Percentiles rank a stretch among this genome's conserved stretches.
These are phyloP conservation scores for Aspergillus amoenus DNA, from an alignment of 2,329 filamentous ascomycete species.

Conservation along the genomic window DNA sequence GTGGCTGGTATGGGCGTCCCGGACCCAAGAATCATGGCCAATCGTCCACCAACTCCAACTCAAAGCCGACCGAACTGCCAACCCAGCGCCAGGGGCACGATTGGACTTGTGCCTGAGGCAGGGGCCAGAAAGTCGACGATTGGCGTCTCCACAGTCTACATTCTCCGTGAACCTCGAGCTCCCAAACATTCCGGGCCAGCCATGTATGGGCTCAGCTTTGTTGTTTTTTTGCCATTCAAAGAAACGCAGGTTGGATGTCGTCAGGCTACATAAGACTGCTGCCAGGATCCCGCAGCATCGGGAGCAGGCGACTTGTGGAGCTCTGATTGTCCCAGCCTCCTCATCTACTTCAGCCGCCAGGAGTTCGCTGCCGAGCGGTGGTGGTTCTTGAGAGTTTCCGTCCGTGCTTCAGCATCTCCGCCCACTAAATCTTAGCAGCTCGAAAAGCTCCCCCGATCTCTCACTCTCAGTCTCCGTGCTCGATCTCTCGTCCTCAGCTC, in stretches of 20 bases:
- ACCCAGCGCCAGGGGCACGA: background rate
- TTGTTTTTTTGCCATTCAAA: background rate
- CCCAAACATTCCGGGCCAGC: background rate
- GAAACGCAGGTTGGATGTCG: background rate
- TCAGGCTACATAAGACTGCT: background rate
- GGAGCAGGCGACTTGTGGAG: background rate
- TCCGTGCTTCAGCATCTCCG: slow-evolving; percentile 6
- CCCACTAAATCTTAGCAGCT: slow-evolving; percentile 9
- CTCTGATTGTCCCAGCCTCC: background rate
- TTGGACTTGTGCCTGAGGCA: background rate
- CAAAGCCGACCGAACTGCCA: no score
- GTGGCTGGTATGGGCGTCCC: no score
- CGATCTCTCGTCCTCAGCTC: slow-evolving; percentile 7
- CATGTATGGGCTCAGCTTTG: background rate
- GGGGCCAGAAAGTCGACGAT: background rate
- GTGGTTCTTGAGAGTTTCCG: background rate
- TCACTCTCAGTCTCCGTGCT: slow-evolving; percentile 4
- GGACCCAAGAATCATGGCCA: no score
- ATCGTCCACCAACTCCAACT: no score
- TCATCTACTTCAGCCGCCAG: background rate
- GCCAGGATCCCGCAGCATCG: background rate
- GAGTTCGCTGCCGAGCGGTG: background rate
- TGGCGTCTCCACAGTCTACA: slow-evolving; percentile 3
- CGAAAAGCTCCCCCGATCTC: slow-evolving; percentile 7
- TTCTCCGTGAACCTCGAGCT: slow-evolving; percentile 1